phyloP scores from a whole-genome alignment of 768 basidiomycete species.

The Xerocomellus chrysenteron region DNA sequence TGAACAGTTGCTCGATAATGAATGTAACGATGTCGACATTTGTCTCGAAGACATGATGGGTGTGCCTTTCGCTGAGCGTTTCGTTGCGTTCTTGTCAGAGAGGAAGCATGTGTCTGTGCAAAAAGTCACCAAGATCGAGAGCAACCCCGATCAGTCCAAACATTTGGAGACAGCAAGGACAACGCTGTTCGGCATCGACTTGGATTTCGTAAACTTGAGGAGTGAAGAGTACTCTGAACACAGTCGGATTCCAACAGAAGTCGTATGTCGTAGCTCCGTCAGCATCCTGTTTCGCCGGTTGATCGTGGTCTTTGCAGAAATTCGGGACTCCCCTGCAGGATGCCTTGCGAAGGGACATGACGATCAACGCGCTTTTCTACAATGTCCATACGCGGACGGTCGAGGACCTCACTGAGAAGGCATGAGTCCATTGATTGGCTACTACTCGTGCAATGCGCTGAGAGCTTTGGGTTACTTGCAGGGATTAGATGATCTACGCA shows the following conservation, averaged over 20 bases:
- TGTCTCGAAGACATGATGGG: slow-evolving; percentile 91
- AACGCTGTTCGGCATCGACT: slow-evolving; percentile 71
- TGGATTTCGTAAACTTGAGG: slow-evolving; percentile 93
- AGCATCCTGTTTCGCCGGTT: not conserved
- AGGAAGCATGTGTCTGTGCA: slow-evolving; percentile 31
- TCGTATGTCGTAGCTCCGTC: slow-evolving; percentile 52
- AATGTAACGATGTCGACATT: slow-evolving; percentile 92
- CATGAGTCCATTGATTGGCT: slow-evolving; percentile 24
- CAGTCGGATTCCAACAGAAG: slow-evolving; percentile 85
- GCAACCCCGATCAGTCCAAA: slow-evolving; percentile 96
- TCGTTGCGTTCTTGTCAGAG: slow-evolving; percentile 55
- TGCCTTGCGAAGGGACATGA: slow-evolving; percentile 86
- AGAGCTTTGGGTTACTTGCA: slow-evolving; percentile 29
- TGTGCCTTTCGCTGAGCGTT: slow-evolving; percentile 77
- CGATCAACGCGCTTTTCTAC: slow-evolving; percentile 96
- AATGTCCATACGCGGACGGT: slow-evolving; percentile 84
- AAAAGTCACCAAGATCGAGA: slow-evolving; percentile 80
- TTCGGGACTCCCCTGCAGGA: slow-evolving; percentile 94
- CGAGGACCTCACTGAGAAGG: slow-evolving; percentile 86
- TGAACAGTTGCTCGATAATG: slow-evolving; percentile 68
- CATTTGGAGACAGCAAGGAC: slow-evolving; percentile 95
- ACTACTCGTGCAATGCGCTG: slow-evolving; percentile 2
- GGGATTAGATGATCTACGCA: slow-evolving; percentile 82
- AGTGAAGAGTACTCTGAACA: slow-evolving; percentile 87
- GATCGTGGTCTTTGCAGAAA: slow-evolving; percentile 44